A percentile compares a stretch with the other conserved stretches of the same genome.
These are phyloP conservation scores for Calonectria henricotiae DNA, from an alignment of 2,329 filamentous ascomycete species.

Conservation along the genomic window DNA sequence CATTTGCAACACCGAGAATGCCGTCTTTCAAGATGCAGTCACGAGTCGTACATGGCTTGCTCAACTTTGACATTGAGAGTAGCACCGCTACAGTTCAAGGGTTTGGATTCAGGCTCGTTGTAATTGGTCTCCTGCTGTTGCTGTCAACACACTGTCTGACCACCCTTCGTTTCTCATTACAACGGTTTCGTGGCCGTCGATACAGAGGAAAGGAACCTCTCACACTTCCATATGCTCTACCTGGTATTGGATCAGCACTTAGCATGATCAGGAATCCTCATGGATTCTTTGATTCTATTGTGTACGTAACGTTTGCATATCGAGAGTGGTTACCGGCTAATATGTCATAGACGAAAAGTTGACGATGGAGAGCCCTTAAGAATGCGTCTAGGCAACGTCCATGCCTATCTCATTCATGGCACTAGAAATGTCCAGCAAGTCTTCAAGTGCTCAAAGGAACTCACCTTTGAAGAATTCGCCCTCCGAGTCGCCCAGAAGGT, in stretches of 20 bases:
- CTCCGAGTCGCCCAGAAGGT: slow-evolving; percentile 48
- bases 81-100: neutral
- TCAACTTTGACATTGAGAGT: slow-evolving; percentile 32
- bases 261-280: slow-evolving; percentile 44
- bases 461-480: slow-evolving; percentile 48
- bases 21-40: slow-evolving; percentile 29
- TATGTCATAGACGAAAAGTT: slow-evolving; percentile 26
- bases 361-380: slow-evolving; percentile 43
- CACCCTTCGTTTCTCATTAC: slow-evolving; percentile 40
- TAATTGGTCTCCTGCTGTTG: slow-evolving; percentile 35
- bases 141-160: slow-evolving; percentile 42
- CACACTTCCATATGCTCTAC: slow-evolving; percentile 42
- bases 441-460: slow-evolving; percentile 46
- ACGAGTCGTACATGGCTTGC: slow-evolving; percentile 29
- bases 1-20: slow-evolving; percentile 20
- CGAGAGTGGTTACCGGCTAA: neutral
- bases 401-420: slow-evolving; percentile 46
- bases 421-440: slow-evolving; percentile 45
- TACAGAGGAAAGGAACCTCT: slow-evolving; percentile 43
- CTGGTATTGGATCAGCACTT: slow-evolving; percentile 42
- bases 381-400: slow-evolving; percentile 44
- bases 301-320: slow-evolving; percentile 4
- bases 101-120: slow-evolving; percentile 8
- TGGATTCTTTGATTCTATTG: slow-evolving; percentile 43
- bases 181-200: slow-evolving; percentile 37